Conservation (phyloP, 2,329 filamentous ascomycete genomes). For the Colletotrichum trifolii region DNA sequence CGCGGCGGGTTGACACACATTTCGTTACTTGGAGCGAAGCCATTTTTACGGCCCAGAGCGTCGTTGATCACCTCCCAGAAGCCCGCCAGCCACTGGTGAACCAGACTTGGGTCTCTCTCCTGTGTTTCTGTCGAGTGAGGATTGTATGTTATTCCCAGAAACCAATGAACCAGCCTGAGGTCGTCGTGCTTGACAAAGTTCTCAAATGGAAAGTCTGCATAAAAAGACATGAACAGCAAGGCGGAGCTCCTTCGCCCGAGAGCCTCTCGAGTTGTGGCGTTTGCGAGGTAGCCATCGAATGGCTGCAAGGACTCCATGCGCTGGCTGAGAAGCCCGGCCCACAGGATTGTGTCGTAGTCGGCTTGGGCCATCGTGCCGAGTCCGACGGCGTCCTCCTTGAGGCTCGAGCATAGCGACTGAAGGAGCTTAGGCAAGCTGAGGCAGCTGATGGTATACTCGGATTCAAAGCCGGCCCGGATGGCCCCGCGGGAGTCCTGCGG, state of each 20-base stretch:
- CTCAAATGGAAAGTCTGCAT: constrained; percentile 17
- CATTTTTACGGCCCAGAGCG: not conserved
- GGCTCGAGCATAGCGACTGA: not conserved
- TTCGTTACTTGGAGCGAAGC: not conserved
- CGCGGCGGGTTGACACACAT: too few relatives aligned
- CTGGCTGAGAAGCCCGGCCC: constrained; percentile 5
- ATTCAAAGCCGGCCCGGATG: not conserved
- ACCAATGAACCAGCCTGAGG: constrained; percentile 2
- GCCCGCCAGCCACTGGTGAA: not conserved
- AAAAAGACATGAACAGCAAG: constrained; percentile 1
- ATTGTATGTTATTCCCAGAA: constrained; percentile 18
- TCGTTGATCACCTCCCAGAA: constrained; percentile 12
- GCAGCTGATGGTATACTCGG: not conserved
- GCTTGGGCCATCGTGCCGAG: not conserved
- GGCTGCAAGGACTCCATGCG: constrained; percentile 9
- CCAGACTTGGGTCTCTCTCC: not conserved
- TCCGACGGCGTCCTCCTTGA: not conserved
- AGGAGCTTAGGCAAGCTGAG: constrained; percentile 2
- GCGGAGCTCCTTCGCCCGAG: not conserved
- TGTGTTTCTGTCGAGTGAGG: not conserved
- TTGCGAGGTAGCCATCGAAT: not conserved
- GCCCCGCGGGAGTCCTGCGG: too few relatives aligned
- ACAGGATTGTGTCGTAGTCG: not conserved
- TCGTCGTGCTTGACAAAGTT: not conserved
- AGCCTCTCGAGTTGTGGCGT: not conserved